Base-by-base conservation (phyloP, 306 rosid species). In the Prunus campanulata region DNA sequence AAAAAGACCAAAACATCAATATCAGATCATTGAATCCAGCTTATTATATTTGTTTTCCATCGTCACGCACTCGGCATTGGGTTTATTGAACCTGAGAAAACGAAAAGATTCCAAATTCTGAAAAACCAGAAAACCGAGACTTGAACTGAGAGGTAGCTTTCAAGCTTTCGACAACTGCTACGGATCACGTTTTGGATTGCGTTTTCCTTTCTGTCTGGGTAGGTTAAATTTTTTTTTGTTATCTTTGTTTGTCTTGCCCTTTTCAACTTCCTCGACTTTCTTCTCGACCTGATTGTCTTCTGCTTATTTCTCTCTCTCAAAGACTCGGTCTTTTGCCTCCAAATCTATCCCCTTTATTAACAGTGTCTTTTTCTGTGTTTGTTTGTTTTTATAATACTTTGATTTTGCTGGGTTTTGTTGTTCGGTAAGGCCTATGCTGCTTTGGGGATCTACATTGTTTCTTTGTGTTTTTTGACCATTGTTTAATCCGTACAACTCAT, bases 111-210 rank as follows among this genome's bases (percentile, higher is more conserved):
- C 84, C 78, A 75, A 44, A 24, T 75, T 76, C 81, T 48, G 65
- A 76, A 29, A 79, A 68, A 71, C 77, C 71, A 66, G 56, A 22
- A 77, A 79, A 80, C 79, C 62, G 80, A 78, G 77, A 76, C 82
- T 82, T 79, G 42, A 46, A 54, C 65, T 59, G 88, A 80, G 82
- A 77, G 78, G 89, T 81, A 76, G 85, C 86, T 90, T 77, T 88
- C 91, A 84, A 79, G 83, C 80, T 76, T 77, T 66, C 68, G 47
- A 78, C 80, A 79, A 73, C 75, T 30, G 18, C 79, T 71, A 63
- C 87, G 57, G 79, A 68, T 80, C 74, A 67, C 29, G 80, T 78
- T 84, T 76, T 75, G 86, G 77, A 50, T 75, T 78, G 46, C 75
- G 86, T 63, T 44, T 80, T 62, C 68, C 46, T 54, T 78, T 79